Evolutionary conservation across 108 stramenopile species (phyloP), one percentile per base, ranked within the genome.

Genomic region (Cafeteria roenbergensis): DNA sequence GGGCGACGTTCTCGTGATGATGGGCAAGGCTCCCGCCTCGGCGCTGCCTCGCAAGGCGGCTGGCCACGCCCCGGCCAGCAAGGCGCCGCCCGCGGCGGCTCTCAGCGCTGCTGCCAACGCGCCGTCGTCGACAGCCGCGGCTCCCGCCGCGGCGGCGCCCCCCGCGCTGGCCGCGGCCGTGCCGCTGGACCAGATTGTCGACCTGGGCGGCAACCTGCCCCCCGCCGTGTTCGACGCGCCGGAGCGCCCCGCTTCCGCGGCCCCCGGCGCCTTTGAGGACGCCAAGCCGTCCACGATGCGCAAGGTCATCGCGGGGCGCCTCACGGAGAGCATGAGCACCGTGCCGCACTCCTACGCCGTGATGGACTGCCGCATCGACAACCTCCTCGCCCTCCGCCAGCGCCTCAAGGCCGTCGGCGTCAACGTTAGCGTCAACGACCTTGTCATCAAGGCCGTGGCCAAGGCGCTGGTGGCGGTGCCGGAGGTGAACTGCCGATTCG

Each of bases 291-390:
- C 74, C 51, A 77, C 68, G 70, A 92, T 84, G 87, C 85, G 87
- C 67, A 90, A 96, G 84, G 89, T 93, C 64, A 91, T 94, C 68
- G 90, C 95, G 8, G 77, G 73, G 31, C 88, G 95, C 30, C 83
- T 99, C 62, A 88, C 94, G 14, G 91, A 99, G 81, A 85, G 88
- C 58, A 97, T 95, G 81, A 76, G 80, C 28, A 84, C 86, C 26
- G 90, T 94, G 60, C 98, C 98, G 26, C 98, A 99, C 77, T 90
- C 88, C 75, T 99, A 97, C 73, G 78, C 86, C 55, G 80, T 90
- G 29, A 85, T 87, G 25, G 90, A 90, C 69, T 82, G 93, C 56
- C 72, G 84, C 38, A 77, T 93, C 67, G 98, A 99, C 71, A 75
- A 72, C 17, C 68, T 93, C 9, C 74, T 95, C 32, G 73, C 70